Conservation (phyloP, 2,329 filamentous ascomycete species). For the Pyricularia pennisetigena region DNA sequence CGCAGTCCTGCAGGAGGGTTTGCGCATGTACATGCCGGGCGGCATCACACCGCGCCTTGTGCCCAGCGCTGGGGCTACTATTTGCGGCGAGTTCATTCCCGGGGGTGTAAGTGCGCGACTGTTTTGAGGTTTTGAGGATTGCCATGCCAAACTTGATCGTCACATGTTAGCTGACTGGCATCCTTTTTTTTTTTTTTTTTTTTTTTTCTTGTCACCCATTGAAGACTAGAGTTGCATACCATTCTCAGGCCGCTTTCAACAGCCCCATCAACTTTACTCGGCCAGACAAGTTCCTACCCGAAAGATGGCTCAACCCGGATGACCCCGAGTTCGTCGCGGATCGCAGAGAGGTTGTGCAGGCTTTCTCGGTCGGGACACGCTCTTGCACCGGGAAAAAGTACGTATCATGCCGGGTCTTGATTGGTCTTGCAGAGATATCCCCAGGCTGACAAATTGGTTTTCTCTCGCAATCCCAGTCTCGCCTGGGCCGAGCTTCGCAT, state of each 20-base stretch:
- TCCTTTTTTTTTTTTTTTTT: no score
- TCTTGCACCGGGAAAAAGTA: background rate
- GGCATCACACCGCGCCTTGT: background rate
- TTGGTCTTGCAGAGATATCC: no score
- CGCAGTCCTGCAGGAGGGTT: background rate
- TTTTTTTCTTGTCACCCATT: background rate
- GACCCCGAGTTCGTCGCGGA: background rate
- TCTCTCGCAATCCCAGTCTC: background rate
- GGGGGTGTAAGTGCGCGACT: background rate
- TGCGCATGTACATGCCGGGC: background rate
- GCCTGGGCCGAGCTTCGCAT: background rate
- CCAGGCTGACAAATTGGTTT: no score
- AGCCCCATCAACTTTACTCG: background rate
- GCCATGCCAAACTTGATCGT: no score
- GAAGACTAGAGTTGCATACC: background rate
- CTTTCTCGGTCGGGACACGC: background rate
- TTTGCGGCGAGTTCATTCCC: background rate
- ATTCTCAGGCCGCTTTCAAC: background rate
- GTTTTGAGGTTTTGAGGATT: no score
- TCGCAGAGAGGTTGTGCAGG: background rate
- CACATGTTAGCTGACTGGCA: no score
- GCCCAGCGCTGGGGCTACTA: background rate
- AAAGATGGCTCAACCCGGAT: background rate
- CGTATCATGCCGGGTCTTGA: no score
- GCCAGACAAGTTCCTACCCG: background rate